Evolutionary conservation across 1,139 yeast species (phyloP).

Genomic region (Candida mesenterica): DNA sequence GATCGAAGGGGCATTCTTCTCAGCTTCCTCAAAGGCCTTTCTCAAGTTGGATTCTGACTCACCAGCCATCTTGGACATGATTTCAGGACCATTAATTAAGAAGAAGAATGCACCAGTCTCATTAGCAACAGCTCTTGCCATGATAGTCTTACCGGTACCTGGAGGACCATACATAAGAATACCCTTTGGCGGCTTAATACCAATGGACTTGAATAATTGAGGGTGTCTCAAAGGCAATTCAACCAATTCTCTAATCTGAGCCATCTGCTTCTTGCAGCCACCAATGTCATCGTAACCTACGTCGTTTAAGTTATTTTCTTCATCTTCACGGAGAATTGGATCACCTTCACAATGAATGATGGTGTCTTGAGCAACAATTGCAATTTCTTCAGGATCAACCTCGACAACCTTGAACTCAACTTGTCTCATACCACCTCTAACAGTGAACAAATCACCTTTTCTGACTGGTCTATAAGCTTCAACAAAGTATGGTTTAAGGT

Average conservation of each 20-base stretch:
- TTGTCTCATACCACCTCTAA: conserved; percentile 98
- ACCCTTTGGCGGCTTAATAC: conserved; percentile 97
- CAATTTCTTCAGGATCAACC: conserved; percentile 95
- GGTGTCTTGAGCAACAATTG: conserved; percentile 98
- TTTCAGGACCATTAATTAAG: conserved; percentile 98
- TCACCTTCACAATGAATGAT: conserved; percentile 99
- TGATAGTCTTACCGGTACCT: conserved; percentile 97
- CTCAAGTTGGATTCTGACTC: conserved; percentile 96
- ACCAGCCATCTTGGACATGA: conserved; percentile 99
- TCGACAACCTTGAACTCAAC: conserved; percentile 98
- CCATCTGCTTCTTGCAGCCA: conserved; percentile 98
- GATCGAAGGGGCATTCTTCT: conserved; percentile 93
- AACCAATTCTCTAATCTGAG: conserved; percentile 95
- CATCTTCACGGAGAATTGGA: conserved; percentile 98
- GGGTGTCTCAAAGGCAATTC: conserved; percentile 97
- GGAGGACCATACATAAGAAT: conserved; percentile 98
- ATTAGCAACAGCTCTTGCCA: conserved; percentile 99
- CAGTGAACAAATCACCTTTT: conserved; percentile 94
- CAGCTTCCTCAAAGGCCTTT: conserved; percentile 99
- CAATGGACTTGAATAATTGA: conserved; percentile 91
- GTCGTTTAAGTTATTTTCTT: conserved; percentile 91
- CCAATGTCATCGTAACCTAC: conserved; percentile 99
- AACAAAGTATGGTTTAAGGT: conserved; percentile 95
- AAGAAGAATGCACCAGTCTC: conserved; percentile 99
- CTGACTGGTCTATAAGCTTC: conserved; percentile 99